Evolutionary conservation across 192 early-diverging fungal species (phyloP).

Genomic region (Coemansia sp.): DNA sequence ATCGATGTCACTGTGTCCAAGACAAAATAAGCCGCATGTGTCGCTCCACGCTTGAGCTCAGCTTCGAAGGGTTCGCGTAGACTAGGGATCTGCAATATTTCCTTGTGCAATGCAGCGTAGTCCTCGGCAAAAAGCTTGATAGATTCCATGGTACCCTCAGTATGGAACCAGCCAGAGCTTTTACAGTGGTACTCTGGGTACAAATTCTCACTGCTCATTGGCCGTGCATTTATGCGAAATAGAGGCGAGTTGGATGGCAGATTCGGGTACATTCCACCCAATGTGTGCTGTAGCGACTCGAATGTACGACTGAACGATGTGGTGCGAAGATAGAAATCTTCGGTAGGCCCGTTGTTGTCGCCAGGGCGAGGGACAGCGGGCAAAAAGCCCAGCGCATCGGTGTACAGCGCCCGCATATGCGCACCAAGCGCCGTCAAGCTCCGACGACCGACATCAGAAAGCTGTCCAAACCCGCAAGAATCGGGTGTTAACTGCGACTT

Average conservation of each 20-base stretch:
- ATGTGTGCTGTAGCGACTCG: slow-evolving; percentile 66
- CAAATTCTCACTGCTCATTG: slow-evolving; percentile 35
- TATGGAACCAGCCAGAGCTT: slow-evolving; percentile 17
- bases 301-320: slow-evolving; percentile 66
- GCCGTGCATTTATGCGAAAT: slow-evolving; percentile 39
- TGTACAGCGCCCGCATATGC: slow-evolving; percentile 60
- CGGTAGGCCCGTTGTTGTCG: slow-evolving; percentile 6
- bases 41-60: background rate
- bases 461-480: slow-evolving; percentile 58
- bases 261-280: slow-evolving; percentile 64
- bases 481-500: slow-evolving; percentile 18
- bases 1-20: slow-evolving; percentile 28
- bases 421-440: slow-evolving; percentile 57
- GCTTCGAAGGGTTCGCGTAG: slow-evolving; percentile 19
- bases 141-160: slow-evolving; percentile 14
- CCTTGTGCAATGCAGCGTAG: slow-evolving; percentile 19
- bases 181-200: slow-evolving; percentile 30
- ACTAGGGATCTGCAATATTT: slow-evolving; percentile 28
- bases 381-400: slow-evolving; percentile 55
- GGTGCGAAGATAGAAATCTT: slow-evolving; percentile 59
- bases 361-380: slow-evolving; percentile 18
- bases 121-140: slow-evolving; percentile 13
- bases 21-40: slow-evolving; percentile 13
- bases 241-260: background rate
- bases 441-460: slow-evolving; percentile 62